Evolutionary conservation across 306 rosid species (phyloP), one percentile per base, ranked within the genome.

Genomic region (Acacia confusa): DNA sequence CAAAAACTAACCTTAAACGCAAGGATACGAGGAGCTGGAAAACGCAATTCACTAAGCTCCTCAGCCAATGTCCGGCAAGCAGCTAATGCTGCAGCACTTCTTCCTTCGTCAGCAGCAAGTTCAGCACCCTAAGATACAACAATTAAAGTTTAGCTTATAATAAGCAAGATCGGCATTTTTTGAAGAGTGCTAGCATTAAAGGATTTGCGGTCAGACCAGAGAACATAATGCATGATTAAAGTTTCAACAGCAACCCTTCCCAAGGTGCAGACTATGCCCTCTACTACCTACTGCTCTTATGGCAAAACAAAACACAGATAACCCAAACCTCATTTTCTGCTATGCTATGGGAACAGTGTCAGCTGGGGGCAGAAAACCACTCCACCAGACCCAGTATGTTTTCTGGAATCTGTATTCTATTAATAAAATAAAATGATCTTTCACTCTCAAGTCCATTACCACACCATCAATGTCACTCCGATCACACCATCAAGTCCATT

Each of bases 41-140:
- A 95, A 74, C 99, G 91, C 70, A 83, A 82, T 82, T 95, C 98
- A 4, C 92, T 95, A 60, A 93, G 88, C 85, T 96, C 99, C 88
- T 96, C 99, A 4, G 97, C 99, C 84, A 96, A 90, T 75, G 99
- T 96, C 85, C 98, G 88, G 88, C 99, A 96, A 60, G 99, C 98
- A 36, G 99, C 99, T 88, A 92, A 81, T 77, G 93, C 97, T 80
- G 97, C 93, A 40, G 98, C 99, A 88, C 94, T 91, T 84, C 88
- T 92, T 74, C 94, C 99, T 76, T 92, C 99, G 45, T 93, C 97
- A 47, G 88, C 93, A 47, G 93, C 92, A 36, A 95, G 98, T 79
- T 93, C 98, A 80, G 94, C 96, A 82, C 99, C 99, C 99, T 95
- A 82, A 72, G 24, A 83, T 80, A 76, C 88, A 80, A 77, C 72